These are phyloP conservation scores for Arachnopeziza araneosa DNA, from an alignment of 2,329 filamentous ascomycete genomes.

Conservation along the genomic window DNA sequence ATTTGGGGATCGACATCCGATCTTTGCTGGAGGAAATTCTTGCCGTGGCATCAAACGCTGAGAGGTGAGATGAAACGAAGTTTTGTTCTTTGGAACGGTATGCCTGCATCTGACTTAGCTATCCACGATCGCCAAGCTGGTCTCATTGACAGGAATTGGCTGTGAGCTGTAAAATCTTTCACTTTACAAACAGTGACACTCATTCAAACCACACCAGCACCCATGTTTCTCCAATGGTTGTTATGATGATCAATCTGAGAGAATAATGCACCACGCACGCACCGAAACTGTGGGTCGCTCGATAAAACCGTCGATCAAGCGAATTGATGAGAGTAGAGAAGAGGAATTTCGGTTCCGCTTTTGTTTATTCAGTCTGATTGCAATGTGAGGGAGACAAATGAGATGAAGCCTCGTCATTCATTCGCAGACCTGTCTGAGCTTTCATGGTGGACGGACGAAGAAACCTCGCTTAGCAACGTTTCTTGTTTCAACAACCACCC, in stretches of 20 bases:
- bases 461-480: not conserved
- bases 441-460: not conserved
- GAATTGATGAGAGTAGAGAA: not conserved
- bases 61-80: slow-evolving; percentile 9
- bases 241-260: not conserved
- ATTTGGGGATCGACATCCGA: slow-evolving; percentile 20
- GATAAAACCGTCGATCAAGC: not conserved
- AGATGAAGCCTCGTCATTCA: not conserved
- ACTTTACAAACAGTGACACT: not conserved
- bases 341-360: not conserved
- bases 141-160: not conserved
- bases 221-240: not conserved
- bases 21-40: slow-evolving; percentile 25
- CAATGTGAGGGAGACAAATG: not conserved
- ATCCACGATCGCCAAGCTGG: not conserved
- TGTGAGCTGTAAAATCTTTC: not conserved
- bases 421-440: not conserved
- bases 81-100: slow-evolving; percentile 6
- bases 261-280: not conserved
- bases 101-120: not conserved
- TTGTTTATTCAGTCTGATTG: too few species aligned
- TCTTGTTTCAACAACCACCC: not conserved
- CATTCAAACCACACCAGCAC: not conserved
- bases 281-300: not conserved
- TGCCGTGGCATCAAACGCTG: slow-evolving; percentile 10